Evolutionary conservation across 169 alveolate species (phyloP).

Genomic region (Cryptosporidium andersoni): DNA sequence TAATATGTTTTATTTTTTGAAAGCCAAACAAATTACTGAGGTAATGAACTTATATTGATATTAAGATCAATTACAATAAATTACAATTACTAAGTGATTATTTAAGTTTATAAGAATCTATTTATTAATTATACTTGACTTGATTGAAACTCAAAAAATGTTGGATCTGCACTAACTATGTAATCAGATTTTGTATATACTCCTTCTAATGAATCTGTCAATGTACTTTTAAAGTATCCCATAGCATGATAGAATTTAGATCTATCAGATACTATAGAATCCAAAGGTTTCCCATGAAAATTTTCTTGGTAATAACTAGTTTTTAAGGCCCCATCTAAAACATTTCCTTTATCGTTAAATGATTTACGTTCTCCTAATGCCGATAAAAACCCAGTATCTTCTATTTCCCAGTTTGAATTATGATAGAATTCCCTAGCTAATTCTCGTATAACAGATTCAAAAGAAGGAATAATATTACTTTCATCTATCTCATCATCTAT

Average conservation of each 20-base stretch:
- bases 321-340: conserved; percentile 58
- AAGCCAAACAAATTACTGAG: not conserved
- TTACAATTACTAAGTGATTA: no score
- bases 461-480: conserved; percentile 53
- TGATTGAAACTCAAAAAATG: conserved; percentile 48
- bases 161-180: not conserved
- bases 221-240: conserved; percentile 9
- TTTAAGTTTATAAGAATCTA: no score
- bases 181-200: conserved; percentile 49
- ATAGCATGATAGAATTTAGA: conserved; percentile 56
- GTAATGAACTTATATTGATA: no score
- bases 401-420: conserved; percentile 59
- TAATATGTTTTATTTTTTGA: not conserved
- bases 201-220: conserved; percentile 20
- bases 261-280: conserved; percentile 47
- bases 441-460: conserved; percentile 64
- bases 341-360: conserved; percentile 38
- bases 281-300: conserved; percentile 19
- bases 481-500: conserved; percentile 39
- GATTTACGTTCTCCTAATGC: conserved; percentile 47
- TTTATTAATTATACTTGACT: not conserved
- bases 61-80: no score
- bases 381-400: conserved; percentile 43
- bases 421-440: conserved; percentile 41
- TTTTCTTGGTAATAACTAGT: conserved; percentile 21